Evolutionary conservation across 2,329 filamentous ascomycete genomes (phyloP), one percentile per base, ranked within the genome.

Genomic region (Leptographium radiaticola): DNA sequence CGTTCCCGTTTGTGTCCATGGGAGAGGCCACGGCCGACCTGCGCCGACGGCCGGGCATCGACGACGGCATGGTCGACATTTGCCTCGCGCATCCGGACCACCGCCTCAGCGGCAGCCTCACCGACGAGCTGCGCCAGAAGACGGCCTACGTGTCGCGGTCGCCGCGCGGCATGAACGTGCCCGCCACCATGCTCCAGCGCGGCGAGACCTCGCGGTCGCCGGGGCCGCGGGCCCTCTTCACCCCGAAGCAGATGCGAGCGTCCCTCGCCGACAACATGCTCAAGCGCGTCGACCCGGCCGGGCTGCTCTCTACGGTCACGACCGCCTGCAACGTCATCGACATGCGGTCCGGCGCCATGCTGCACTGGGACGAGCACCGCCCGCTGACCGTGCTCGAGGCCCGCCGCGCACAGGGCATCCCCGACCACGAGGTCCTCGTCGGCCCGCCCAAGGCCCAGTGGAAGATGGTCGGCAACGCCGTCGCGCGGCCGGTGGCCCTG

Each of bases 401-500:
- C 0, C 69, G 84, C 1, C 71, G 85, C 2, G 83, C 81, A 0
- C 87, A 93, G 64, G 84, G 85, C 0, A 81, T 86, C 43, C 79
- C 73, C 0, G 85, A 91, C 53, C 59, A 81, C 7, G 87, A 91
- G 55, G 75, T 90, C 0, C 64, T 94, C 0, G 65, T 90, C 1
- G 87, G 87, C 0, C 61, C 53, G 0, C 64, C 74, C 0, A 11
- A 40, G 0, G 69, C 81, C 1, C 83, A 87, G 62, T 82, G 78
- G 69, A 77, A 74, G 53, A 79, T 87, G 20, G 72, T 90, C 0
- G 88, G 88, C 0, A 94, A 94, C 64, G 87, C 83, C 33, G 87
- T 94, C 0, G 79, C 86, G 3, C 71, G 86, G 10, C 77, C 80
- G 30, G 77, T 87, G 1, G 79, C 86, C 0, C 66, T 89, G 18